Evolutionary conservation across 805 yeast species (phyloP), one percentile per base, ranked within the genome.

Genomic region (Diddensiella santjacobensis): DNA sequence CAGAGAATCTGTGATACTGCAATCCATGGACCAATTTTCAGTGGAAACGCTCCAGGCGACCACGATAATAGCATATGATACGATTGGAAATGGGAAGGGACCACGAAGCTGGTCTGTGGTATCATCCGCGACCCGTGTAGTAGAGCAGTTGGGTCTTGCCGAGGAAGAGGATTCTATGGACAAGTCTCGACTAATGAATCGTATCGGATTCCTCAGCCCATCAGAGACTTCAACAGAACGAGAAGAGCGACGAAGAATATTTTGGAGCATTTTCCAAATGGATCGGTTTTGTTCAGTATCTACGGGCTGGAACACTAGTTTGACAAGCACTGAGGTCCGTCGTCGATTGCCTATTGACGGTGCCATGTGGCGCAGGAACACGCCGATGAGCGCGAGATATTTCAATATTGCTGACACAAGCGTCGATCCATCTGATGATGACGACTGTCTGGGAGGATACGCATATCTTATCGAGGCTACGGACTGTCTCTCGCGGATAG

Each of bases 301-400:
- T 3, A 49, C 55, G 8, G 55, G 55, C 10, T 51, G 55, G 55
- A 49, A 49, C 33, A 51, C 50, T 1, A 51, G 55, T 26, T 40
- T 51, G 43, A 50, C 50, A 17, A 42, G 40, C 20, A 38, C 31
- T 6, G 55, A 49, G 31, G 38, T 49, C 18, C 19, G 38, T 29
- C 42, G 55, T 11, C 20, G 51, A 35, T 42, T 51, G 18, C 55
- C 55, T 2, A 33, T 51, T 15, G 52, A 49, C 18, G 55, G 55
- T 4, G 38, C 40, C 10, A 37, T 44, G n/a, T 49, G 44, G 39
- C 22, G 40, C 2, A 33, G 23, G 2, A 44, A 38, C 23, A 29
- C 36, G 10, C 24, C 30, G 17, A 33, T n/a, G 20, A 48, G 39
- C 18, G 42, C 52, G 10, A 23, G 50, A 4, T 49, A 48, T 20